phyloP scores from a whole-genome alignment of 345 rosid genomes.

The Sonneratia alba region DNA sequence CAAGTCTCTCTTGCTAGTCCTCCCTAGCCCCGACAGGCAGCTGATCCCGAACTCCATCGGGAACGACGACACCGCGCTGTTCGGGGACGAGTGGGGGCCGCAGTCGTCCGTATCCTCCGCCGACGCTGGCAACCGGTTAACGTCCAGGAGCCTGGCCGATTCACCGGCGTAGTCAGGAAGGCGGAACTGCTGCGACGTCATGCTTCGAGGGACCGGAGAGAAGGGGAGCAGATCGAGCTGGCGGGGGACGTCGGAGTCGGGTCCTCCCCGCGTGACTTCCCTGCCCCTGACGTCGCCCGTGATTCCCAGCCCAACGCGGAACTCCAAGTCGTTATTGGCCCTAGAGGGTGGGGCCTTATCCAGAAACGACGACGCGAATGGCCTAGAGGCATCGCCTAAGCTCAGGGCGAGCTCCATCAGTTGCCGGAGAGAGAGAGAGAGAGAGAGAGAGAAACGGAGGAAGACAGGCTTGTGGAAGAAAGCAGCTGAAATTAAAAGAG shows the following conservation, averaged over 20 bases:
- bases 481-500: neutral
- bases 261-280: neutral
- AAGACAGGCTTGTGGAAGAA: neutral
- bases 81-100: slow-evolving; percentile 52
- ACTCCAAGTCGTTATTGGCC: slow-evolving; percentile 39
- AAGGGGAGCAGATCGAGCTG: slow-evolving; percentile 57
- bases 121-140: slow-evolving; percentile 30
- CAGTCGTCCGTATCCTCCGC: slow-evolving; percentile 38
- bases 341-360: slow-evolving; percentile 32
- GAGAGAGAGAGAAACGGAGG: neutral
- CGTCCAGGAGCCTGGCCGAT: slow-evolving; percentile 32
- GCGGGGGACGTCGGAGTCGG: slow-evolving; percentile 5
- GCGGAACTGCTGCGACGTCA: slow-evolving; percentile 30
- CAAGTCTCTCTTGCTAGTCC: slow-evolving; percentile 33
- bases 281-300: slow-evolving; percentile 6
- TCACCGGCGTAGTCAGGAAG: slow-evolving; percentile 41
- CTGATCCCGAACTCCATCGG: slow-evolving; percentile 68
- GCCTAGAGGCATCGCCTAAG: slow-evolving; percentile 61
- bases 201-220: slow-evolving; percentile 40
- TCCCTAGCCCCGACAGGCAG: slow-evolving; percentile 23
- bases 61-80: slow-evolving; percentile 77
- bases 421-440: neutral
- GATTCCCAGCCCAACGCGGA: slow-evolving; percentile 48
- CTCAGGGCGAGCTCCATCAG: slow-evolving; percentile 83
- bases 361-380: slow-evolving; percentile 40